A percentile compares a stretch with the other conserved stretches of the same genome.
Conservation (phyloP, 768 basidiomycete genomes). For the Boletales sp. region DNA sequence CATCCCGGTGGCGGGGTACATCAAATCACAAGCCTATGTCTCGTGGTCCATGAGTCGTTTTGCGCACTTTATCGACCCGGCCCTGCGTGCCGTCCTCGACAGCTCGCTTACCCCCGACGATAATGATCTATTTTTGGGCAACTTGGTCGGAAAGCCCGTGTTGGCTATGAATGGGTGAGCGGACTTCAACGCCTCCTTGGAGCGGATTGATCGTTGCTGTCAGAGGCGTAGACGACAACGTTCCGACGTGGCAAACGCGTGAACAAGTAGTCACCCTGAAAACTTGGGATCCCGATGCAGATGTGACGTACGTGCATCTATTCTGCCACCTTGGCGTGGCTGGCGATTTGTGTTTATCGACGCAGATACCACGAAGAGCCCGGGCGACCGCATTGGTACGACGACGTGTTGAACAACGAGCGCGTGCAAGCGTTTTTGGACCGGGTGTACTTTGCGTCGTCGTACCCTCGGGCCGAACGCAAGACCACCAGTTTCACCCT, state of each 20-base stretch:
- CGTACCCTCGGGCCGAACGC: not conserved
- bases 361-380: constrained; percentile 60
- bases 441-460: constrained; percentile 15
- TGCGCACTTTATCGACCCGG: constrained; percentile 76
- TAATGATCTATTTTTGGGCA: constrained; percentile 82
- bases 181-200: not conserved
- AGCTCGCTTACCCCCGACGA: constrained; percentile 78
- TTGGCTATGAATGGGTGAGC: constrained; percentile 77
- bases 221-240: constrained; percentile 80
- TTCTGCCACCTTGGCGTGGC: not conserved
- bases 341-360: not conserved
- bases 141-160: constrained; percentile 64
- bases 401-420: constrained; percentile 50
- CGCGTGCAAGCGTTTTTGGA: constrained; percentile 58
- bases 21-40: constrained; percentile 86
- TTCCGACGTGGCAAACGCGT: constrained; percentile 82
- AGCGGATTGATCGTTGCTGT: not conserved
- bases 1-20: constrained; percentile 76
- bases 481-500: constrained; percentile 50
- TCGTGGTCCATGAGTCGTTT: constrained; percentile 69
- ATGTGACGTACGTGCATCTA: constrained; percentile 45
- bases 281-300: constrained; percentile 50
- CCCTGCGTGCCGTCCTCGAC: constrained; percentile 67
- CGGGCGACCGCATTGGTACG: constrained; percentile 69
- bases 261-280: constrained; percentile 57